phyloP scores from a whole-genome alignment of 768 basidiomycete genomes.

The Tubosaeta sp. region DNA sequence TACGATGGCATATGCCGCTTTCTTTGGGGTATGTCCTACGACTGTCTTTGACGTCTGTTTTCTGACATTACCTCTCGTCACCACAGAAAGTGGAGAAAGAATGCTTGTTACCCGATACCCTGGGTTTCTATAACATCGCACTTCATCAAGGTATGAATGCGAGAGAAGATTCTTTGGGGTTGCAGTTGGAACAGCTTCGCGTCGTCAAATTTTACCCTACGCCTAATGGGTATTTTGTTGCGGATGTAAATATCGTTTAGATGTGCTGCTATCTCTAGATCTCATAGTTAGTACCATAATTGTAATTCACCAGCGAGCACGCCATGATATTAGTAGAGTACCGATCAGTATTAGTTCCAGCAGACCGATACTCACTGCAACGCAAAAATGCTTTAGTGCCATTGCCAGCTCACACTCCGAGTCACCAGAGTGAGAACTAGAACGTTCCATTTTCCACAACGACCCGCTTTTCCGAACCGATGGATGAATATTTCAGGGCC shows the following conservation, averaged over 20 bases:
- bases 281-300: too few species aligned
- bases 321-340: too few species aligned
- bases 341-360: too few species aligned
- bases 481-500: not conserved
- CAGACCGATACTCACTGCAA: too few species aligned
- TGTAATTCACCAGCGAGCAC: too few species aligned
- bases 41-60: not conserved
- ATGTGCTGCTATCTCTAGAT: too few species aligned
- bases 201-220: not conserved
- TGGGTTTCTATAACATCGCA: conserved; percentile 2
- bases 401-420: too few species aligned
- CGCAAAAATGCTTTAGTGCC: too few species aligned
- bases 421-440: not conserved
- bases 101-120: not conserved
- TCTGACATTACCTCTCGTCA: not conserved
- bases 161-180: not conserved
- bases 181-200: conserved; percentile 1
- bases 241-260: conserved; percentile 2
- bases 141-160: conserved; percentile 1
- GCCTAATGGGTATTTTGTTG: not conserved
- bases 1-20: not conserved
- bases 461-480: not conserved
- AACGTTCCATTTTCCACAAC: not conserved
- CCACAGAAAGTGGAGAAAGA: not conserved
- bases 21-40: not conserved